Conservation (phyloP, 129 eudicot genomes). For the Saussurea involucrata region DNA sequence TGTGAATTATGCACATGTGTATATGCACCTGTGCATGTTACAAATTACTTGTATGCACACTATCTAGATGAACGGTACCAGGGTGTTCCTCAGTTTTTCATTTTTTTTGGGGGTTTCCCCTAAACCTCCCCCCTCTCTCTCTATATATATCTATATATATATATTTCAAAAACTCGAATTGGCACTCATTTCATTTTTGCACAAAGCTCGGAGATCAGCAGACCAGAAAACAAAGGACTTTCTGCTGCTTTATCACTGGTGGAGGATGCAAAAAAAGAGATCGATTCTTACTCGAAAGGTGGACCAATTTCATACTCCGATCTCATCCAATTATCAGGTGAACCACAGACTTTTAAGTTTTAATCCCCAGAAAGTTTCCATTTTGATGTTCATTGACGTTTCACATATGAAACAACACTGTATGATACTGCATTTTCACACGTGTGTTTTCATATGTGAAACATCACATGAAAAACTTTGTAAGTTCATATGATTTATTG, state of each 20-base stretch:
- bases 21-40: too few relatives aligned
- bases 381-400: neutral
- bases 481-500: neutral
- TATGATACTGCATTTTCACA: too few relatives aligned
- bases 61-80: too few relatives aligned
- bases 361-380: neutral
- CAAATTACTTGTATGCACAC: too few relatives aligned
- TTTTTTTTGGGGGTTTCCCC: too few relatives aligned
- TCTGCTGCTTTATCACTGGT: slow-evolving; percentile 63
- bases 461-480: neutral
- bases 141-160: too few relatives aligned
- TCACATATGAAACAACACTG: neutral
- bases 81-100: too few relatives aligned
- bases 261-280: slow-evolving; percentile 90
- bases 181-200: slow-evolving; percentile 23
- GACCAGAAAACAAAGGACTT: slow-evolving; percentile 92
- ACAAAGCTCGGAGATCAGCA: slow-evolving; percentile 87
- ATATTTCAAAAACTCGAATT: slow-evolving; percentile 18
- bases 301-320: slow-evolving; percentile 94
- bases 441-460: too few relatives aligned
- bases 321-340: slow-evolving; percentile 91
- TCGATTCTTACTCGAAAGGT: slow-evolving; percentile 90
- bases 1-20: too few relatives aligned
- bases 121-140: too few relatives aligned
- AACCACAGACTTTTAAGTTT: neutral